Evolutionary conservation across 352 stramenopile species (phyloP).

Genomic region (Globisporangium uncinulatum): DNA sequence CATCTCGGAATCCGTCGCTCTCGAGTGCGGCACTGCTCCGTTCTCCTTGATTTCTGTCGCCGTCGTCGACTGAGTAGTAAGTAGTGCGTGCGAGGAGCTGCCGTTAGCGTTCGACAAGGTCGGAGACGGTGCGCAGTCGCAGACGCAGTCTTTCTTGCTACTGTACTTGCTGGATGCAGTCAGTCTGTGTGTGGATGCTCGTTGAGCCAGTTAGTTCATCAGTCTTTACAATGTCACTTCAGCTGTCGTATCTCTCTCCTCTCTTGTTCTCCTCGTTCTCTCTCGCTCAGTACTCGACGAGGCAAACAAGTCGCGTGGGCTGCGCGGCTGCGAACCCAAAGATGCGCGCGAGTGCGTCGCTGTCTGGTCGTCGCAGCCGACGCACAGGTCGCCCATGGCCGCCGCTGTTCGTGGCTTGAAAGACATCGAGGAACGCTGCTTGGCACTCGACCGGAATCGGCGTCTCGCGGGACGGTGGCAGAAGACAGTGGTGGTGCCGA

Average conservation of each 20-base stretch:
- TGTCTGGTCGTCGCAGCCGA: slow-evolving; percentile 2
- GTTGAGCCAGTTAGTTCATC: neutral
- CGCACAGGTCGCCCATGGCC: neutral
- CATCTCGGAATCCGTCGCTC: too few species aligned
- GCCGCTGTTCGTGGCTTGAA: neutral
- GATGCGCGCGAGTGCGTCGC: slow-evolving; percentile 5
- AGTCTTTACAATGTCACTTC: neutral
- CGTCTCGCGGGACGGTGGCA: neutral
- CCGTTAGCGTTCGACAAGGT: too few species aligned
- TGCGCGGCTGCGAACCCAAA: slow-evolving; percentile 13
- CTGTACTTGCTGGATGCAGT: neutral
- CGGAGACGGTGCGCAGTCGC: too few species aligned
- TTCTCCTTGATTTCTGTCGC: too few species aligned
- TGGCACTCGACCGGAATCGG: neutral
- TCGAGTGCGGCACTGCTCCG: too few species aligned
- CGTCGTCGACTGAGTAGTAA: too few species aligned
- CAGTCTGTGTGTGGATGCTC: too few species aligned
- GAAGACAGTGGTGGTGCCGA: slow-evolving; percentile 3
- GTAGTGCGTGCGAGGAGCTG: too few species aligned
- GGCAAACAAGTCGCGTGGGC: slow-evolving; percentile 13
- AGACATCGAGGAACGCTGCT: slow-evolving; percentile 8
- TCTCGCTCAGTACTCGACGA: slow-evolving; percentile 17
- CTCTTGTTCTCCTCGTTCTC: neutral
- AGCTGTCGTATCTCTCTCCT: neutral
- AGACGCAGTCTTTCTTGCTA: neutral